Evolutionary conservation across 768 basidiomycete genomes (phyloP).

Genomic region (Tricholoma hemisulphureum): DNA sequence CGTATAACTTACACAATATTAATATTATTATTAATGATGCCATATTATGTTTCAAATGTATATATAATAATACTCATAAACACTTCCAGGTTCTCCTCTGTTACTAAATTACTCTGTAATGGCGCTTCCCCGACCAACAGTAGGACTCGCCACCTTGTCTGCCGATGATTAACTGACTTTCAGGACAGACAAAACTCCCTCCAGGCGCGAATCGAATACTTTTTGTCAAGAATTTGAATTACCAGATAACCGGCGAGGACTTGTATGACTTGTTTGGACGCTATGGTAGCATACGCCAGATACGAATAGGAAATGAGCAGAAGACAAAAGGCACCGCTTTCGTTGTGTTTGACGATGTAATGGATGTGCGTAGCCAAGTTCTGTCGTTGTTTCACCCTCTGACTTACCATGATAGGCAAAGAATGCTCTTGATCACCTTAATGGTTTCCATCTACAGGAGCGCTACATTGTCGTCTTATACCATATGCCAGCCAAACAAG

Average conservation of each 20-base stretch:
- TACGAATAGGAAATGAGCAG: slow-evolving; percentile 87
- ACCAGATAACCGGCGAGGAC: slow-evolving; percentile 90
- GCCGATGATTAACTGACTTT: slow-evolving; percentile 1
- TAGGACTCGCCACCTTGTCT: slow-evolving; percentile 30
- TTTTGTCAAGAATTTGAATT: slow-evolving; percentile 92
- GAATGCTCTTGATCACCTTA: slow-evolving; percentile 93
- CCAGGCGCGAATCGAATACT: slow-evolving; percentile 90
- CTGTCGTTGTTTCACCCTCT: neutral
- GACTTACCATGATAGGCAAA: slow-evolving; percentile 64
- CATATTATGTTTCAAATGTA: slow-evolving; percentile 11
- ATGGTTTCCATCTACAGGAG: slow-evolving; percentile 97
- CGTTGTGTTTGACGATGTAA: slow-evolving; percentile 93
- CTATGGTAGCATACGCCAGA: slow-evolving; percentile 94
- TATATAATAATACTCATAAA: neutral
- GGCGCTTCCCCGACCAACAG: slow-evolving; percentile 71
- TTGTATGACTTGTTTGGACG: slow-evolving; percentile 96
- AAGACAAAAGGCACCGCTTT: slow-evolving; percentile 97
- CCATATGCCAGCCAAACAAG: slow-evolving; percentile 97
- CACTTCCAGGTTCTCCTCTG: neutral
- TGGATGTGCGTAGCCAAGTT: slow-evolving; percentile 69
- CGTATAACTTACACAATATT: too few species aligned
- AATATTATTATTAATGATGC: too few species aligned
- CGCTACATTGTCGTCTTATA: slow-evolving; percentile 98
- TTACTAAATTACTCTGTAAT: slow-evolving; percentile 38
- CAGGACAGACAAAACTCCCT: slow-evolving; percentile 75